phyloP scores from a whole-genome alignment of 257 asterid genomes.

The Solanum paucissectum region DNA sequence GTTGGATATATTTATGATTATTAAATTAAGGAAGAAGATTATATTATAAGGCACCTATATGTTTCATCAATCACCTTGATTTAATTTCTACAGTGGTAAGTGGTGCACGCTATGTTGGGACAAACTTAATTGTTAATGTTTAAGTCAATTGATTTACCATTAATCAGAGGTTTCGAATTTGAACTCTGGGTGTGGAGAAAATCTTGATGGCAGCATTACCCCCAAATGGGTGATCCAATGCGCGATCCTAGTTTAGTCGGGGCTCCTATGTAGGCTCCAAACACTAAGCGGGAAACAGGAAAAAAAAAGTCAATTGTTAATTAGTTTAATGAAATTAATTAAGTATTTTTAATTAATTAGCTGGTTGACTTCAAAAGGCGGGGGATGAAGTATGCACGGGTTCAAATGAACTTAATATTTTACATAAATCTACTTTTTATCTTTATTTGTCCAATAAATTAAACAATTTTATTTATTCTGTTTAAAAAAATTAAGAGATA shows the following conservation, averaged over 20 bases:
- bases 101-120: background rate
- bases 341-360: background rate
- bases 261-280: too few relatives aligned
- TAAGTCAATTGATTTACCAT: background rate
- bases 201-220: fast-evolving
- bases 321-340: background rate
- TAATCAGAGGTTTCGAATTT: too few relatives aligned
- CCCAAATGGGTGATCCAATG: too few relatives aligned
- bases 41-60: background rate
- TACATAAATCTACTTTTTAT: background rate
- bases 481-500: background rate
- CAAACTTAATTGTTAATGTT: background rate
- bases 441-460: too few relatives aligned
- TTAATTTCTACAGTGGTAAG: background rate
- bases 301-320: background rate
- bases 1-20: background rate
- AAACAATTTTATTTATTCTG: too few relatives aligned
- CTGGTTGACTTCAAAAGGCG: background rate
- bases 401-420: background rate
- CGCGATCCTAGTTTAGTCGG: too few relatives aligned
- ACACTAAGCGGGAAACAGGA: too few relatives aligned
- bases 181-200: fast-evolving
- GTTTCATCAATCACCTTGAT: background rate
- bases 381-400: background rate
- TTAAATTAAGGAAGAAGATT: background rate